Conservation (phyloP, 768 basidiomycete species). For the Neoboletus subvelutipes region DNA sequence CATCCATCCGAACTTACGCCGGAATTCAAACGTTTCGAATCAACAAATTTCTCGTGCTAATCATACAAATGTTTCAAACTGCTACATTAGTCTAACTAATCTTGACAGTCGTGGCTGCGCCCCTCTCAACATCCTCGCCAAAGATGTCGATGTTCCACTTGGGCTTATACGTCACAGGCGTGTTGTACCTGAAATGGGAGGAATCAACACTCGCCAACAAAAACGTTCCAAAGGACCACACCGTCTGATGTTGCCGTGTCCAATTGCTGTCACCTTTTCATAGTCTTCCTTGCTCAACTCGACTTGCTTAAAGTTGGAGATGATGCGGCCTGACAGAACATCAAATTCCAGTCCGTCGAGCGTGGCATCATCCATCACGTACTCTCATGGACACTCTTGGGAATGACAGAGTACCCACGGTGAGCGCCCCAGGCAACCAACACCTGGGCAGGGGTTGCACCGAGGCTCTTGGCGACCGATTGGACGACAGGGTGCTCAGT, state of each 20-base stretch:
- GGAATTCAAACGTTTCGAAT: background rate
- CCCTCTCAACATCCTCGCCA: slow-evolving; percentile 56
- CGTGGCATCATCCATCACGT: slow-evolving; percentile 2
- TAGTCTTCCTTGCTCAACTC: slow-evolving; percentile 66
- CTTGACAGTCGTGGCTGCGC: slow-evolving; percentile 33
- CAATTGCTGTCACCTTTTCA: slow-evolving; percentile 45
- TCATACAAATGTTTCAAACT: slow-evolving; percentile 2
- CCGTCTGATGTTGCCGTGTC: slow-evolving; percentile 38
- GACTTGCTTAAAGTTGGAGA: slow-evolving; percentile 77
- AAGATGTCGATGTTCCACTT: slow-evolving; percentile 77
- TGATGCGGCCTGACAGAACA: slow-evolving; percentile 49
- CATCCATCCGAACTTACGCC: slow-evolving; percentile 1
- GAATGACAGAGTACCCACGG: slow-evolving; percentile 80
- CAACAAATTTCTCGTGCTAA: background rate
- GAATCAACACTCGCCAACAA: background rate
- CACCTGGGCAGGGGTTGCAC: slow-evolving; percentile 75
- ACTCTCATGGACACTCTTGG: slow-evolving; percentile 74
- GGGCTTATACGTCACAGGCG: slow-evolving; percentile 56
- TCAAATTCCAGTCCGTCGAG: background rate
- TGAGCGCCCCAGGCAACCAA: slow-evolving; percentile 77
- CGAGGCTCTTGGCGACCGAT: slow-evolving; percentile 60
- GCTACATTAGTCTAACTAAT: slow-evolving; percentile 19
- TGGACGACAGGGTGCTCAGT: slow-evolving; percentile 64
- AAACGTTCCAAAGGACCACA: slow-evolving; percentile 5
- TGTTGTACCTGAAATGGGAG: slow-evolving; percentile 46